A percentile compares a stretch with the other conserved stretches of the same genome.
phyloP scores from a whole-genome alignment of 2,329 filamentous ascomycete genomes.

The Microdochium bolleyi region DNA sequence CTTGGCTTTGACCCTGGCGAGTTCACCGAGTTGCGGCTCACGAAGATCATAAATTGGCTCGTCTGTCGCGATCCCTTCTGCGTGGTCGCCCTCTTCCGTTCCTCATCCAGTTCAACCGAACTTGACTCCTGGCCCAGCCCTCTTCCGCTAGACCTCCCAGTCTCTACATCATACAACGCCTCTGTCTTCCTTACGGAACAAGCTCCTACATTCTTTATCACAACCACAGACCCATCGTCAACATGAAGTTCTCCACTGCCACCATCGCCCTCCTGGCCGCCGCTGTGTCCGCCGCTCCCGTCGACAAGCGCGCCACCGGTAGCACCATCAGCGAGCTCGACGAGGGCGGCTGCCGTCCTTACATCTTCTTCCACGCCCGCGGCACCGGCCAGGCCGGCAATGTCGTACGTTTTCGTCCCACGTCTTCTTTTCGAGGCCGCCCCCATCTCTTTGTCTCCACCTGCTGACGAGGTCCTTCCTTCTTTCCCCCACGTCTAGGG shows the following conservation, averaged over 20 bases:
- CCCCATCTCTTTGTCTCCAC: background rate
- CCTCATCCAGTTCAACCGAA: background rate
- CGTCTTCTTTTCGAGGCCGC: background rate
- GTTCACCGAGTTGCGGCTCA: background rate
- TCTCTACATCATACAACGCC: background rate
- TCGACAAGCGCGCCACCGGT: background rate
- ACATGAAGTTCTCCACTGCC: background rate
- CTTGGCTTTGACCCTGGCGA: background rate
- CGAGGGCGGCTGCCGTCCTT: slow-evolving; percentile 14
- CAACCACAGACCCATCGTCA: background rate
- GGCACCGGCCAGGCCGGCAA: slow-evolving; percentile 21
- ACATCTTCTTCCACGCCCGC: slow-evolving; percentile 22
- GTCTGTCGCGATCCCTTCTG: background rate
- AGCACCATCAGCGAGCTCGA: slow-evolving; percentile 15
- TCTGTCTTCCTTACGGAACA: background rate
- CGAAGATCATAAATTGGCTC: background rate
- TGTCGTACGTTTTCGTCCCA: slow-evolving; percentile 11
- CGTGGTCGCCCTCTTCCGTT: background rate
- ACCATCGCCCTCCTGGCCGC: background rate
- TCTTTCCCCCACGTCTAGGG: background rate
- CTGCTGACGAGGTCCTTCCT: background rate
- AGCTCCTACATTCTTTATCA: background rate
- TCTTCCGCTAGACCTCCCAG: background rate
- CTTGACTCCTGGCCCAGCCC: background rate
- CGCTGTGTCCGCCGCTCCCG: background rate